These are phyloP conservation scores for Lecanicillium sp. DNA, from an alignment of 2,329 filamentous ascomycete species.

Conservation along the genomic window DNA sequence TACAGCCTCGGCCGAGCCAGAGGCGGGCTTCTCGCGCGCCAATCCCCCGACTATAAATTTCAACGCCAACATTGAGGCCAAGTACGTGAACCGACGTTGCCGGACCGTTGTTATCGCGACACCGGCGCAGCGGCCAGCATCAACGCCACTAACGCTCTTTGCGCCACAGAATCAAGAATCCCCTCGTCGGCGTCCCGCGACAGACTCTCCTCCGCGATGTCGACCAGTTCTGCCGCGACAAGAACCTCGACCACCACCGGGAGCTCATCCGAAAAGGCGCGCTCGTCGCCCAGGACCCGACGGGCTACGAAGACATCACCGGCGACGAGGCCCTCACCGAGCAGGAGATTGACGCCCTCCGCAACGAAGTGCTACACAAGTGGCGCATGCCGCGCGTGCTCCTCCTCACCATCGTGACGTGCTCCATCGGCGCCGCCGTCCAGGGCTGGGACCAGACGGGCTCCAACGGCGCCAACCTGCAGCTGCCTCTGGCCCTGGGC, in stretches of 20 bases:
- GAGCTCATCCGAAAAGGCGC: slow-evolving; percentile 61
- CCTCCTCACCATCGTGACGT: slow-evolving; percentile 61
- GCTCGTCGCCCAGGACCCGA: slow-evolving; percentile 65
- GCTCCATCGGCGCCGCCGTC: slow-evolving; percentile 64
- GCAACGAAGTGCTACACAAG: slow-evolving; percentile 59
- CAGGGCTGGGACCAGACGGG: slow-evolving; percentile 65
- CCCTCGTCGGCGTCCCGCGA: slow-evolving; percentile 47
- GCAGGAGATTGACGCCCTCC: slow-evolving; percentile 53
- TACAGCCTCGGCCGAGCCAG: slow-evolving; percentile 31
- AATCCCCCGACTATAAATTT: slow-evolving; percentile 33
- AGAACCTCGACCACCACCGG: slow-evolving; percentile 53
- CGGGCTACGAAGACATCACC: slow-evolving; percentile 52
- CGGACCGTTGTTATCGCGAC: neutral
- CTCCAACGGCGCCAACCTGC: slow-evolving; percentile 57
- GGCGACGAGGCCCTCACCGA: slow-evolving; percentile 53
- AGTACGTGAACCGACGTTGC: slow-evolving; percentile 32
- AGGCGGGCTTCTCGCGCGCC: slow-evolving; percentile 30
- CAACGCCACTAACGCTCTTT: slow-evolving; percentile 16
- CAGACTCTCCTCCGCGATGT: slow-evolving; percentile 48
- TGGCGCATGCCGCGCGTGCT: slow-evolving; percentile 59
- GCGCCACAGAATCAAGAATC: slow-evolving; percentile 35
- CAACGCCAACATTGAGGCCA: slow-evolving; percentile 41
- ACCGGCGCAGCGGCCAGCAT: neutral
- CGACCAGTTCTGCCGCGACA: slow-evolving; percentile 54
- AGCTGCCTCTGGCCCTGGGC: slow-evolving; percentile 50